A percentile compares a stretch with the other conserved stretches of the same genome.
These are phyloP conservation scores for Calocybe cyanea DNA, from an alignment of 768 basidiomycete genomes.

Conservation along the genomic window DNA sequence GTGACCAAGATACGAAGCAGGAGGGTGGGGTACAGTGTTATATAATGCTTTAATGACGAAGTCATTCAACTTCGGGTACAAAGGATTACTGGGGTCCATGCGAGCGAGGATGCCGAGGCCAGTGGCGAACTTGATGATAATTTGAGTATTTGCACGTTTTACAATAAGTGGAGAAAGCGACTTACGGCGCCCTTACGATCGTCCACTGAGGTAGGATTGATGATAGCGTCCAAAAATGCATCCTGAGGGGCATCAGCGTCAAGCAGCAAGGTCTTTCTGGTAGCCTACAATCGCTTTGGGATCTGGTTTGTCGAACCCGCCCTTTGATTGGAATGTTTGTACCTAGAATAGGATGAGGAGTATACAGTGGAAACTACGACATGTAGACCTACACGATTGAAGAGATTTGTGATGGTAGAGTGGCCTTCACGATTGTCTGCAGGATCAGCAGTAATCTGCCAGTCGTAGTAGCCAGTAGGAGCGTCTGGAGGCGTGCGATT, in stretches of 20 bases:
- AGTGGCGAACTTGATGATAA: slow-evolving; percentile 19
- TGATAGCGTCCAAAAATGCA: slow-evolving; percentile 23
- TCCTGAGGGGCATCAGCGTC: slow-evolving; percentile 14
- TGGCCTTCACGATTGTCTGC: slow-evolving; percentile 24
- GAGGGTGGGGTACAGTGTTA: slow-evolving; percentile 57
- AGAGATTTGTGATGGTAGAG: slow-evolving; percentile 28
- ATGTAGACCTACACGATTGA: slow-evolving; percentile 17
- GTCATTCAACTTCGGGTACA: slow-evolving; percentile 19
- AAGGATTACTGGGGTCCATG: slow-evolving; percentile 13
- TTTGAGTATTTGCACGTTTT: not conserved
- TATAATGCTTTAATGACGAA: slow-evolving; percentile 38
- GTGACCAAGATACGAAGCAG: slow-evolving; percentile 30
- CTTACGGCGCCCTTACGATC: slow-evolving; percentile 33
- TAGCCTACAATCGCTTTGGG: slow-evolving; percentile 18
- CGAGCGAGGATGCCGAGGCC: slow-evolving; percentile 23
- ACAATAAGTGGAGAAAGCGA: not conserved
- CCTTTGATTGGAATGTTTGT: slow-evolving; percentile 20
- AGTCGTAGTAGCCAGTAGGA: slow-evolving; percentile 40
- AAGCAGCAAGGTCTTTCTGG: not conserved
- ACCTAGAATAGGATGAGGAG: slow-evolving; percentile 9
- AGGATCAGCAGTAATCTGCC: slow-evolving; percentile 27
- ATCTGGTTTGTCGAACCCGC: slow-evolving; percentile 17
- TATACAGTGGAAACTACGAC: not conserved
- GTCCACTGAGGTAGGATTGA: slow-evolving; percentile 32
- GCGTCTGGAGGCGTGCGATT: slow-evolving; percentile 32